Evolutionary conservation across 1,284 basidiomycete species (phyloP), one percentile per base, ranked within the genome.

Genomic region (Porogramme epimiltina): DNA sequence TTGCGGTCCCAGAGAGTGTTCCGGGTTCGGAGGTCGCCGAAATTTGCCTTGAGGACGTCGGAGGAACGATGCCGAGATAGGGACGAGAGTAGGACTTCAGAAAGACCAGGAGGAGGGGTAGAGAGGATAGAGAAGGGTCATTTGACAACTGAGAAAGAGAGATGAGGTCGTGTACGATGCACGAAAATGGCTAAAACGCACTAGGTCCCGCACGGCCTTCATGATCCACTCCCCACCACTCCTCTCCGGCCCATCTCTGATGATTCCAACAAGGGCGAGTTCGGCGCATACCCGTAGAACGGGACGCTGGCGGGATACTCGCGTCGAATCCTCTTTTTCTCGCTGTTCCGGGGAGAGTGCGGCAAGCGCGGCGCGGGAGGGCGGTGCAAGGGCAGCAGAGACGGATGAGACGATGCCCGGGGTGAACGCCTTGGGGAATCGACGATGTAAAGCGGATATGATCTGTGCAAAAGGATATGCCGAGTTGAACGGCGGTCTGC

Each of bases 301-400:
- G 1, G 91, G 89, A 18, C 95, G 81, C 70, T 98, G 95, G 31
- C 91, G 87, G 2, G 82, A 66, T 13, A 99, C 75, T 23, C 96
- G 81, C 15, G 84, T 74, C 46, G 82, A 77, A 59, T 99, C 96
- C 55, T 99, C 97, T 70, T 94, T 96, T 67, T 99, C 97, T 47
- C 87, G 84, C 65, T 98, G 92, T 60, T 97, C 94, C 1, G 78
- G 71, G 15, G 83, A 72, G 33, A 90, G 66, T 15, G 78, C 75
- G n/a, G 82, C 73, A 47, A 92, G 69, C 8, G 83, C 70, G 18
- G 81, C 69, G 39, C 82, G 79, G 26, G 81, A 74, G 0, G 90
- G 82, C 4, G 89, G 75, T 5, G 81, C 78, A 22, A 99, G 79
- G 8, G 88, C 80, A 2, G 79, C 67, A 18, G 85, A 70, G 2